phyloP scores from a whole-genome alignment of 1,284 basidiomycete genomes.

The Irpex sp. region DNA sequence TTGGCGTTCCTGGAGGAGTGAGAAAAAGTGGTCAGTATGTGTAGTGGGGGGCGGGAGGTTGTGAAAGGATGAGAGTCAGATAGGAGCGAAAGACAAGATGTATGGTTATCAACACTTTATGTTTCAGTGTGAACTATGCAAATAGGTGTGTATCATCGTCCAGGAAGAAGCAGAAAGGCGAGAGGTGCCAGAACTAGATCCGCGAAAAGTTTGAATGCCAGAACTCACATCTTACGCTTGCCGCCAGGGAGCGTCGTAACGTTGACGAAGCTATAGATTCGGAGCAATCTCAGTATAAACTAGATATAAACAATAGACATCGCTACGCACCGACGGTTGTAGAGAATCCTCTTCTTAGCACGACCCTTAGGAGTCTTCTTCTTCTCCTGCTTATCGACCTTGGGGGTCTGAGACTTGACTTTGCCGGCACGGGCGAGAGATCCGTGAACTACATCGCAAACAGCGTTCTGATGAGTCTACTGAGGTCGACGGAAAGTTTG shows the following conservation, averaged over 20 bases:
- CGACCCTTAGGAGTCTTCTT: slow-evolving; percentile 95
- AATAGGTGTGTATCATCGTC: slow-evolving; percentile 65
- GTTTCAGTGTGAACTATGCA: slow-evolving; percentile 94
- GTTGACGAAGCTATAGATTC: slow-evolving; percentile 80
- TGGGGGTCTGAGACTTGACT: slow-evolving; percentile 97
- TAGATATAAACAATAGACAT: not conserved
- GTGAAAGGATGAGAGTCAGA: slow-evolving; percentile 52
- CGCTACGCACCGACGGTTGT: slow-evolving; percentile 82
- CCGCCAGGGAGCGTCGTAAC: slow-evolving; percentile 88
- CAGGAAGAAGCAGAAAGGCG: slow-evolving; percentile 13
- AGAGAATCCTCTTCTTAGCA: slow-evolving; percentile 93
- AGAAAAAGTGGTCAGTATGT: slow-evolving; percentile 24
- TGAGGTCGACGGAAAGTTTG: slow-evolving; percentile 4
- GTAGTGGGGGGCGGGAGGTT: slow-evolving; percentile 8
- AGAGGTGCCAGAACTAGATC: slow-evolving; percentile 2
- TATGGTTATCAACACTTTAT: slow-evolving; percentile 69
- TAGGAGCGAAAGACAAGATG: slow-evolving; percentile 94
- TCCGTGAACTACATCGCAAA: slow-evolving; percentile 78
- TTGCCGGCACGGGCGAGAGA: slow-evolving; percentile 99
- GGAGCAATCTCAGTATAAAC: slow-evolving; percentile 13
- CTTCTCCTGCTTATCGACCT: slow-evolving; percentile 98
- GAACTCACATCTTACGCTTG: slow-evolving; percentile 93
- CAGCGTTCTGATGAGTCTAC: not conserved
- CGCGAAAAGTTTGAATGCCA: slow-evolving; percentile 11
- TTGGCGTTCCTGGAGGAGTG: slow-evolving; percentile 66